Evolutionary conservation across 1,284 basidiomycete genomes (phyloP).

Genomic region (Microbotryomycetes sp.): DNA sequence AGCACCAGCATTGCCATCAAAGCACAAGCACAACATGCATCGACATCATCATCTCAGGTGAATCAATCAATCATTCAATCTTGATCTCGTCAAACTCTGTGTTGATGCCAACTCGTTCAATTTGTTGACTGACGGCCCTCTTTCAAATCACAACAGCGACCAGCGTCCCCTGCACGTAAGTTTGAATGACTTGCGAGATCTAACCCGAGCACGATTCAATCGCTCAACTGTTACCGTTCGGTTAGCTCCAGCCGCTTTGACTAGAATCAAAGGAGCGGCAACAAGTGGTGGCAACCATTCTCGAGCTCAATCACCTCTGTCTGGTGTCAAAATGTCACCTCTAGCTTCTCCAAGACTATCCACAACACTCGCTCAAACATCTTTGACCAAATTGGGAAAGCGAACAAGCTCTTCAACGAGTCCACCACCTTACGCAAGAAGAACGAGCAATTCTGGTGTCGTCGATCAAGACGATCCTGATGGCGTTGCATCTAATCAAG

Average conservation of each 20-base stretch:
- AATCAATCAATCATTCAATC: no score
- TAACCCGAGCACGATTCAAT: no score
- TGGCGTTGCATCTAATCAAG: background rate
- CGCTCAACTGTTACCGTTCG: background rate
- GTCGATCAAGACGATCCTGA: background rate
- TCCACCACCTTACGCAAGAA: slow-evolving; percentile 15
- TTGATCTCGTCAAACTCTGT: no score
- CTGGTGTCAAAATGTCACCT: slow-evolving; percentile 14
- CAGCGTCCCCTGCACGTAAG: no score
- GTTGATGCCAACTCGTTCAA: no score
- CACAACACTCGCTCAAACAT: background rate
- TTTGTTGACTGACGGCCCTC: no score
- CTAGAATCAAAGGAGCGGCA: slow-evolving; percentile 9
- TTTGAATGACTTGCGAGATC: no score
- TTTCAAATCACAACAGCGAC: no score
- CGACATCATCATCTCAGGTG: no score
- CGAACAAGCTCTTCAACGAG: slow-evolving; percentile 9
- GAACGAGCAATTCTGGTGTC: background rate
- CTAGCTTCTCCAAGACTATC: background rate
- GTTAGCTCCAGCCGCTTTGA: slow-evolving; percentile 1
- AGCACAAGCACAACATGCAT: no score
- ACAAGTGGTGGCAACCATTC: background rate
- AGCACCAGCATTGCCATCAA: background rate
- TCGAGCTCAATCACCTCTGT: slow-evolving; percentile 10
- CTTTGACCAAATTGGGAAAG: slow-evolving; percentile 1